Percentiles rank a stretch among this genome's conserved stretches.
Evolutionary conservation across 305 asterid genomes (phyloP).

Genomic region (Fraxinus angustifolia): DNA sequence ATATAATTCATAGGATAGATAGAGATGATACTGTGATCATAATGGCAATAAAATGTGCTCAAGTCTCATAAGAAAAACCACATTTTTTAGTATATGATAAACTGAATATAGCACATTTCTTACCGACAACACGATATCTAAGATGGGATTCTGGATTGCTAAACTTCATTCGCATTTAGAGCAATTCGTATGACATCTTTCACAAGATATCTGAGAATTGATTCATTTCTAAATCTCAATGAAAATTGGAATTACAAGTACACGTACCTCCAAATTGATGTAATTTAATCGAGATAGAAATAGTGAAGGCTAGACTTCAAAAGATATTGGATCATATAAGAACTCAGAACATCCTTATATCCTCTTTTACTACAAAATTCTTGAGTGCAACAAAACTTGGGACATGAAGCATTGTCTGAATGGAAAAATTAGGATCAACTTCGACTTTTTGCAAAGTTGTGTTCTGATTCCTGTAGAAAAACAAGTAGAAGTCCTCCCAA

Average conservation of each 20-base stretch:
- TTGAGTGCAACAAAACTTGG: constrained; percentile 23
- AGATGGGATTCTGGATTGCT: not conserved
- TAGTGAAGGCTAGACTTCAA: not conserved
- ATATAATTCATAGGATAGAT: not conserved
- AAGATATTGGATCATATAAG: not conserved
- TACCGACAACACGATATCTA: not conserved
- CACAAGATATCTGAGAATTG: not conserved
- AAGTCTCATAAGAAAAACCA: not conserved
- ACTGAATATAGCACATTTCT: not conserved
- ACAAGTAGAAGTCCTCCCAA: constrained; percentile 20
- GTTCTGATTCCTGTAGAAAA: constrained; percentile 6
- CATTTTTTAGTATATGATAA: not conserved
- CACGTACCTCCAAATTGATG: not conserved
- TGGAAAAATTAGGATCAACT: not conserved
- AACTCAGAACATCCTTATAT: not conserved
- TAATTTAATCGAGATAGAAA: not conserved
- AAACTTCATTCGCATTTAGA: not conserved
- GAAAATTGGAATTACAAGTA: not conserved
- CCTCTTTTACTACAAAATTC: constrained; percentile 2
- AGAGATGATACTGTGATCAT: not conserved
- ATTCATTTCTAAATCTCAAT: not conserved
- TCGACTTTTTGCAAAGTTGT: not conserved
- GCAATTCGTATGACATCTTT: not conserved
- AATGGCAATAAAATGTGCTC: not conserved
- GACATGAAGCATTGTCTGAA: constrained; percentile 17